Evolutionary conservation across 2,329 filamentous ascomycete genomes (phyloP).

Genomic region (Thelonectria rubi): DNA sequence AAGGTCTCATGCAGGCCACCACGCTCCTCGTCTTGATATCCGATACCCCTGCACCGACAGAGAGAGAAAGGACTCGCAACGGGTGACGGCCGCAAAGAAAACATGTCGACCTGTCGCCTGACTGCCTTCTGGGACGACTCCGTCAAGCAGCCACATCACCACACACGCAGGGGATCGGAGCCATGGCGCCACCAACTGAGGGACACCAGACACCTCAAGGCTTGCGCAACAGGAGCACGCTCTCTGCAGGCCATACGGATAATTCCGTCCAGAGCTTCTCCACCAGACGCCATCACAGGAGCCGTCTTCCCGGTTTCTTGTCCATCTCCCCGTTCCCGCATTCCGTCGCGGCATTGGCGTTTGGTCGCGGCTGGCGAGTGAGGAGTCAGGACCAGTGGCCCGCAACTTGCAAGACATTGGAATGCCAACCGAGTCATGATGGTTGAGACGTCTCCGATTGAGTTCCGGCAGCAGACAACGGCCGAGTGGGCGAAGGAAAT

Average conservation of each 20-base stretch:
- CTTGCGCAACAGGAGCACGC: too few species aligned
- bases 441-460: constrained; percentile 3
- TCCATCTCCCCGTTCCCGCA: constrained; percentile 3
- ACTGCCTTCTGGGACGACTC: neutral
- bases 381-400: neutral
- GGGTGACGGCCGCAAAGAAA: neutral
- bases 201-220: neutral
- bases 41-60: neutral
- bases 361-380: neutral
- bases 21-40: neutral
- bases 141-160: too few species aligned
- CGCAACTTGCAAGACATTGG: neutral
- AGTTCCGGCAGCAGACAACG: constrained; percentile 18
- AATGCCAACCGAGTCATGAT: neutral
- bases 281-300: neutral
- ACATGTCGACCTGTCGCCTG: too few species aligned
- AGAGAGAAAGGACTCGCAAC: too few species aligned
- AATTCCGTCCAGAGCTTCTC: constrained; percentile 1
- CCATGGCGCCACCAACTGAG: neutral
- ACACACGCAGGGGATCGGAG: neutral
- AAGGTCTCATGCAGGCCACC: neutral
- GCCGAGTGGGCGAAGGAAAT: constrained; percentile 8
- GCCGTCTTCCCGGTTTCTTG: neutral
- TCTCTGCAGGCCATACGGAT: neutral
- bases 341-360: neutral